phyloP scores from a whole-genome alignment of 2,329 filamentous ascomycete genomes.

The Hypoxylon sp. region DNA sequence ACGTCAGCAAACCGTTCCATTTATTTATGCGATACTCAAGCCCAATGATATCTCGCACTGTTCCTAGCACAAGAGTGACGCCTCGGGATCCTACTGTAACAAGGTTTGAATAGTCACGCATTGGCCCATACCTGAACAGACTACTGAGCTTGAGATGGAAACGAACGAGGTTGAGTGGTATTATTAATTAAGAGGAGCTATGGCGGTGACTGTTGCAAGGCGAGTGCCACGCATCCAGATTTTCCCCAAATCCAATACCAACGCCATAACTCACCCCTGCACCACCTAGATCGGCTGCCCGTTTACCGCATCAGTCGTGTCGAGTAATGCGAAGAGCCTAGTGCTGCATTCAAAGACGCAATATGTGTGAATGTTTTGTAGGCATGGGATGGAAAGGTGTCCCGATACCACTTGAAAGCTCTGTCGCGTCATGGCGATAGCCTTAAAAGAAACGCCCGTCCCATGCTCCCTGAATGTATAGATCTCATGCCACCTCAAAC shows the following conservation, averaged over 20 bases:
- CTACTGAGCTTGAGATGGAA: conserved; percentile 1
- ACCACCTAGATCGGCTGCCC: conserved; percentile 30
- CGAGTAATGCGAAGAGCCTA: conserved; percentile 28
- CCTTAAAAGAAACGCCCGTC: conserved; percentile 40
- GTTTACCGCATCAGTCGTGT: conserved; percentile 35
- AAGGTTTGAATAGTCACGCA: neutral
- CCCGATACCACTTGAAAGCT: conserved; percentile 14
- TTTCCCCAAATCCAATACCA: conserved; percentile 42
- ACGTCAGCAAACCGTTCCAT: neutral
- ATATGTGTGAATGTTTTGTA: conserved; percentile 25
- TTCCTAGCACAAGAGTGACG: neutral
- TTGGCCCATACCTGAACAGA: neutral
- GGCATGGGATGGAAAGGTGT: conserved; percentile 13
- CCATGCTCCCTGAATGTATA: conserved; percentile 36
- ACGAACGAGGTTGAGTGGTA: conserved; percentile 41
- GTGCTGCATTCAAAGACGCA: conserved; percentile 25
- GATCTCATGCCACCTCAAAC: conserved; percentile 34
- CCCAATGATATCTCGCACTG: neutral
- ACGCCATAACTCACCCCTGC: conserved; percentile 30
- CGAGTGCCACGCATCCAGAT: conserved; percentile 32
- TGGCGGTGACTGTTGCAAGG: conserved; percentile 29
- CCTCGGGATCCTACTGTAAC: neutral
- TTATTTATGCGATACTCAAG: neutral
- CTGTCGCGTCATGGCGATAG: conserved; percentile 22
- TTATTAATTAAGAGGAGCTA: conserved; percentile 44